Percentiles rank a stretch among this genome's conserved stretches.
Evolutionary conservation across 1,284 basidiomycete species (phyloP).

Genomic region (Paramarasmius palmivorus): DNA sequence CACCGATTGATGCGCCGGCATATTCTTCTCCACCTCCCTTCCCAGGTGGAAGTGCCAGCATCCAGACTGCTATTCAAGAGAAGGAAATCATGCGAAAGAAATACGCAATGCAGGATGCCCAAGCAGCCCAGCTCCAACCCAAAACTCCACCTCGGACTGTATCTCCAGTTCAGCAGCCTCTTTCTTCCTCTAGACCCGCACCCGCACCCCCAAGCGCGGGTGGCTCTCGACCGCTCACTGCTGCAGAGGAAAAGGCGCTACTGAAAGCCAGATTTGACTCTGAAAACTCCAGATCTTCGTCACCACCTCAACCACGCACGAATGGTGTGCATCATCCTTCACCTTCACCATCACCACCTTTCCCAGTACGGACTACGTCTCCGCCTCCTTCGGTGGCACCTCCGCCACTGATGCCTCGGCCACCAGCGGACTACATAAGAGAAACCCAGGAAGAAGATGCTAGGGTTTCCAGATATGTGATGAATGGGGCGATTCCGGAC

Average conservation of each 20-base stretch:
- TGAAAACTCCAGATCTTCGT: constrained; percentile 34
- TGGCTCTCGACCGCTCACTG: constrained; percentile 49
- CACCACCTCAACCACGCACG: constrained; percentile 18
- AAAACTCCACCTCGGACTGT: constrained; percentile 8
- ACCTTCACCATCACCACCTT: constrained; percentile 13
- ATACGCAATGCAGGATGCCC: constrained; percentile 21
- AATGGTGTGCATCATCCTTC: constrained; percentile 20
- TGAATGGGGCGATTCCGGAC: constrained; percentile 15
- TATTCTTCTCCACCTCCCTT: constrained; percentile 20
- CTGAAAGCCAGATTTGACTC: constrained; percentile 63
- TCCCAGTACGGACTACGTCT: constrained; percentile 14
- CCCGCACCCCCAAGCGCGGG: constrained; percentile 18
- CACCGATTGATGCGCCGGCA: constrained; percentile 13
- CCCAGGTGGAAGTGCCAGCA: constrained; percentile 15
- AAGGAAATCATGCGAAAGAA: constrained; percentile 54
- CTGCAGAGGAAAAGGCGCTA: constrained; percentile 76
- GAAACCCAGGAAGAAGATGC: constrained; percentile 74
- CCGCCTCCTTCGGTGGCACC: constrained; percentile 43
- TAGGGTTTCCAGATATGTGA: constrained; percentile 35
- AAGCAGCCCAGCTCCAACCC: constrained; percentile 1
- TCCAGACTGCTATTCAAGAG: constrained; percentile 40
- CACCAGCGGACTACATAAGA: constrained; percentile 74
- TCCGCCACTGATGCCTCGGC: constrained; percentile 70
- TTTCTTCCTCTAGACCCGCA: constrained; percentile 4
- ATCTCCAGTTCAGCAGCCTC: constrained; percentile 9